Conservation (phyloP, 305 asterid genomes). For the Fraxinus greggii region DNA sequence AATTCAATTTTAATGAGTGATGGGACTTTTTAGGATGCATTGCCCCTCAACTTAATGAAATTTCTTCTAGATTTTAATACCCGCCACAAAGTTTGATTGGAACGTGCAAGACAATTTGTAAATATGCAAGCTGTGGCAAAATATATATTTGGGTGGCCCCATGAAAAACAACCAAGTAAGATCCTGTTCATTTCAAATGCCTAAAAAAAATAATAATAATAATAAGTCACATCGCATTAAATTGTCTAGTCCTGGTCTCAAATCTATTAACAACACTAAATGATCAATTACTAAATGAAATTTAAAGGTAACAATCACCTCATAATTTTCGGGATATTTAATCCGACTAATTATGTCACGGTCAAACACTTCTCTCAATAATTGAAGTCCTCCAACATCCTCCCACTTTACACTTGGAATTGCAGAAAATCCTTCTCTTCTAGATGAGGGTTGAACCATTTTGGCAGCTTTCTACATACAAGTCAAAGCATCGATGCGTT, state of each 20-base stretch:
- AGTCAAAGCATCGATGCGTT: not conserved
- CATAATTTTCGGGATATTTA: slow-evolving; percentile 63
- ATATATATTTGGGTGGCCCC: not conserved
- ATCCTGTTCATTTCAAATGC: not conserved
- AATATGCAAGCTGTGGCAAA: not conserved
- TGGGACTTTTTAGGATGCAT: not conserved
- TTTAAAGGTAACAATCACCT: slow-evolving; percentile 40
- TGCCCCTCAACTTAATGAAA: not conserved
- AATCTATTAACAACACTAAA: slow-evolving; percentile 8
- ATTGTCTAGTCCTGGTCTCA: not conserved
- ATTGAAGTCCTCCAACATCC: slow-evolving; percentile 83
- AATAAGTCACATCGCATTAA: not conserved
- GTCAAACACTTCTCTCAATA: slow-evolving; percentile 54
- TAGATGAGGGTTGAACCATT: slow-evolving; percentile 77
- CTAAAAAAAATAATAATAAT: not conserved
- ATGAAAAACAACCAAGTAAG: not conserved
- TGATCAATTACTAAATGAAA: slow-evolving; percentile 3
- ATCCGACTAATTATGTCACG: slow-evolving; percentile 62
- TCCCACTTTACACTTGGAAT: slow-evolving; percentile 88
- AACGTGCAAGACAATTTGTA: not conserved
- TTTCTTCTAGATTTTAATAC: not conserved
- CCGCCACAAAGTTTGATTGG: not conserved
- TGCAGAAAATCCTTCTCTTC: slow-evolving; percentile 87
- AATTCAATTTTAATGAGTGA: not conserved
- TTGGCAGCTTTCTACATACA: slow-evolving; percentile 73